Percentiles rank a stretch among this genome's conserved stretches.
phyloP scores from a whole-genome alignment of 768 basidiomycete species.

The Leccinum pellstonianum region DNA sequence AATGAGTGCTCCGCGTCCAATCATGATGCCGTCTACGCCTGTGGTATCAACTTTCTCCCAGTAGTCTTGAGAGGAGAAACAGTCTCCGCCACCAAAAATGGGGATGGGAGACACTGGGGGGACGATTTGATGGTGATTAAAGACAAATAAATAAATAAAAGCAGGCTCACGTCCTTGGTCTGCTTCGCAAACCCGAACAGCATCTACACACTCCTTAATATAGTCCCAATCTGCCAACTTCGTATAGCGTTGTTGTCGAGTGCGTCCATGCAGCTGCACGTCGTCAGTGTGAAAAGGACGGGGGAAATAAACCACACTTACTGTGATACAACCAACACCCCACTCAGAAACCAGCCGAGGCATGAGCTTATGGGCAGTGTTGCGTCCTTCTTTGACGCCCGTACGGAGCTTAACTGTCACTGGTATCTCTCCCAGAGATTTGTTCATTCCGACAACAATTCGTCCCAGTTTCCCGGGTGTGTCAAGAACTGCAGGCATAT shows the following conservation, averaged over 20 bases:
- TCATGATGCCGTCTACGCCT: conserved; percentile 94
- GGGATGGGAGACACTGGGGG: conserved; percentile 75
- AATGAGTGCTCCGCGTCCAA: conserved; percentile 91
- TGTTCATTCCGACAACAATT: conserved; percentile 89
- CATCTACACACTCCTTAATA: conserved; percentile 81
- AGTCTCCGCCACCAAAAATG: conserved; percentile 96
- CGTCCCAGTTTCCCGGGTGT: conserved; percentile 78
- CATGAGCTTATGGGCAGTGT: conserved; percentile 89
- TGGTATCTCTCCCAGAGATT: conserved; percentile 86
- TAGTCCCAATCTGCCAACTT: conserved; percentile 94
- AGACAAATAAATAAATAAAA: neutral
- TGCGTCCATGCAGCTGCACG: conserved; percentile 87
- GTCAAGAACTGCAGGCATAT: conserved; percentile 67
- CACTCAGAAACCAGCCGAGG: conserved; percentile 64
- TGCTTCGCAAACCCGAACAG: conserved; percentile 66
- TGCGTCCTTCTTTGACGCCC: conserved; percentile 86
- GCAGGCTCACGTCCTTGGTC: conserved; percentile 68
- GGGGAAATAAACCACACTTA: conserved; percentile 10
- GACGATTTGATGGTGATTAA: neutral
- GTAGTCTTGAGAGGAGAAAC: conserved; percentile 84
- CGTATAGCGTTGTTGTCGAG: conserved; percentile 92
- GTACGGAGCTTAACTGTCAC: conserved; percentile 91
- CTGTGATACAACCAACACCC: conserved; percentile 45
- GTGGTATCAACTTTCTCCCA: conserved; percentile 72
- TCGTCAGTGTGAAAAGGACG: conserved; percentile 1